Evolutionary conservation across 495 filamentous ascomycete species (phyloP).

Genomic region (Aspergillus hancockii): DNA sequence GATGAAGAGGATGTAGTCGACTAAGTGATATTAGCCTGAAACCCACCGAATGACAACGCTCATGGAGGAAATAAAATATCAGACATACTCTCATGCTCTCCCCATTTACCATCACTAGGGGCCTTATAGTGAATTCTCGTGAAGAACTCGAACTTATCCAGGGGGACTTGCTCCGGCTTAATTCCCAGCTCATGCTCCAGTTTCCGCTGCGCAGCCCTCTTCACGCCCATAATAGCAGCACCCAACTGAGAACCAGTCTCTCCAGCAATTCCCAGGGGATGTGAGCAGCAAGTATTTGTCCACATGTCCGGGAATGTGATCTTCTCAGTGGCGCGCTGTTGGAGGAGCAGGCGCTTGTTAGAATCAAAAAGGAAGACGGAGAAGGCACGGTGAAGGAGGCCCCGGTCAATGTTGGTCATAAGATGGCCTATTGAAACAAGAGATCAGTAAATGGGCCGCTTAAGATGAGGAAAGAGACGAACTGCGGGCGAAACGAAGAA

Average conservation of each 20-base stretch:
- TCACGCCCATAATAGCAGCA: constrained; percentile 79
- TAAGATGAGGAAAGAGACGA: background rate
- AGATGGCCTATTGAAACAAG: constrained; percentile 69
- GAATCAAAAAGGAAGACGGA: constrained; percentile 96
- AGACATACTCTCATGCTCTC: constrained; percentile 92
- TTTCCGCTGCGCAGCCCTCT: constrained; percentile 88
- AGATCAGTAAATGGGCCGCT: background rate
- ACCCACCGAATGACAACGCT: background rate
- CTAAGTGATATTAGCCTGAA: constrained; percentile 44
- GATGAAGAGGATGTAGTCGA: constrained; percentile 99
- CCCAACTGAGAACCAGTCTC: constrained; percentile 87
- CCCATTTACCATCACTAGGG: constrained; percentile 96
- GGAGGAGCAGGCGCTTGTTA: constrained; percentile 83
- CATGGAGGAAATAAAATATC: background rate
- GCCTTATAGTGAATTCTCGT: constrained; percentile 98
- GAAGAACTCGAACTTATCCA: constrained; percentile 90
- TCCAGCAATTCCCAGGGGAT: constrained; percentile 85
- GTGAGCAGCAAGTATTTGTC: constrained; percentile 99
- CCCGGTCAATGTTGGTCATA: constrained; percentile 96
- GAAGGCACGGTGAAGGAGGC: constrained; percentile 95
- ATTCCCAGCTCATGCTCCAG: constrained; percentile 94
- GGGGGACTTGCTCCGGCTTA: constrained; percentile 82
- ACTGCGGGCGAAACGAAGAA: background rate
- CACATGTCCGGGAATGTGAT: constrained; percentile 99
- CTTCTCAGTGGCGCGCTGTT: constrained; percentile 95